phyloP scores from a whole-genome alignment of 2,329 filamentous ascomycete genomes.

The Sporothrix curviconia region DNA sequence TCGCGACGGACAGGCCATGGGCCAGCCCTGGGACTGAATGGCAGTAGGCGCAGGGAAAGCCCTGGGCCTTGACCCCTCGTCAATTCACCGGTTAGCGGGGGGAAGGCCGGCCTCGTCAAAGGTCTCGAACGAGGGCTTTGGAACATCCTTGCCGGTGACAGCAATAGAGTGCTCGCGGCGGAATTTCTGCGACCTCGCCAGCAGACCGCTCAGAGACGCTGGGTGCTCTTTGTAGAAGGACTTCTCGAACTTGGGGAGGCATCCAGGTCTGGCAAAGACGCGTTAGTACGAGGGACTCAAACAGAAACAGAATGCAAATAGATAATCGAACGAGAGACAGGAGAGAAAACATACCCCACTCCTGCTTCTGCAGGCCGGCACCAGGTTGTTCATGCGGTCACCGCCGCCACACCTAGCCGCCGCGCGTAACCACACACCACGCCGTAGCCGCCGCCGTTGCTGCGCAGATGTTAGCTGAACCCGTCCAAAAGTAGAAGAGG shows the following conservation, averaged over 20 bases:
- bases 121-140: slow-evolving; percentile 89
- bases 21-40: slow-evolving; percentile 98
- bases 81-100: slow-evolving; percentile 95
- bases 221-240: slow-evolving; percentile 96
- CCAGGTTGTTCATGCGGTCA: slow-evolving; percentile 94
- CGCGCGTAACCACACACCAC: no score
- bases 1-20: slow-evolving; percentile 98
- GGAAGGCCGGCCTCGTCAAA: slow-evolving; percentile 98
- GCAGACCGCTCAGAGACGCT: slow-evolving; percentile 67
- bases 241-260: slow-evolving; percentile 96
- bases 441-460: slow-evolving; percentile 31
- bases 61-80: slow-evolving; percentile 97
- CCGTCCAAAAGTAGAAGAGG: no score
- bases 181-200: slow-evolving; percentile 80
- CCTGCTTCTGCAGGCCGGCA: slow-evolving; percentile 76
- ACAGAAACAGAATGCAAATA: background rate
- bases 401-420: slow-evolving; percentile 65
- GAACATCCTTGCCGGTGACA: slow-evolving; percentile 71
- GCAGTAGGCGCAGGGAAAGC: slow-evolving; percentile 88
- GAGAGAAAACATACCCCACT: slow-evolving; percentile 68
- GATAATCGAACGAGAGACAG: no score
- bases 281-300: background rate
- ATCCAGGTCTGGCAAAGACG: slow-evolving; percentile 55
- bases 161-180: slow-evolving; percentile 79
- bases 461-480: no score